These are phyloP conservation scores for Micractinium conductrix DNA, from an alignment of 139 green algal genomes.

Conservation along the genomic window DNA sequence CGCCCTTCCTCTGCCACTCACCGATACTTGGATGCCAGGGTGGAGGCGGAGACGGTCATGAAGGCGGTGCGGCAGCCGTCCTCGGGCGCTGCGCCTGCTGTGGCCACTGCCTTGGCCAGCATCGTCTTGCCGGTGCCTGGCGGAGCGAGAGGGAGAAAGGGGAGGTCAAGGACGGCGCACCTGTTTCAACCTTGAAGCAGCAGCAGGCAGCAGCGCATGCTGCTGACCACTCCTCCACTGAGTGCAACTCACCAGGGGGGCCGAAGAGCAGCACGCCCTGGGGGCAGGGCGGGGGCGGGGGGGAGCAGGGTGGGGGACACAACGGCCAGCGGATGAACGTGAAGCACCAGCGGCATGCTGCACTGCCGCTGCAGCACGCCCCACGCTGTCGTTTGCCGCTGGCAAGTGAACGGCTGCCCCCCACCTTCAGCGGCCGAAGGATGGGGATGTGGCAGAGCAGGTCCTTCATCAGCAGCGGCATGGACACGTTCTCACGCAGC, in stretches of 20 bases:
- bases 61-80: constrained; percentile 92
- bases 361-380: background rate
- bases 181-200: too few relatives aligned
- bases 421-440: constrained; percentile 86
- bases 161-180: too few relatives aligned
- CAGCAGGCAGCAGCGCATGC: too few relatives aligned
- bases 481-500: constrained; percentile 89
- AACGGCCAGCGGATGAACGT: too few relatives aligned
- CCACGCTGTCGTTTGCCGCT: background rate
- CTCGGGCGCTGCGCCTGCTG: constrained; percentile 51
- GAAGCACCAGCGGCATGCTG: background rate
- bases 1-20: constrained; percentile 5
- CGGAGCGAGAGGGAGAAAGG: too few relatives aligned
- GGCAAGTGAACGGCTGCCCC: too few relatives aligned
- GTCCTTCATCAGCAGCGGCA: constrained; percentile 89
- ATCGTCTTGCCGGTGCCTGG: constrained; percentile 91
- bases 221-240: too few relatives aligned
- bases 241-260: too few relatives aligned
- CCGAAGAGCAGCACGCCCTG: constrained; percentile 96
- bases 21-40: constrained; percentile 93
- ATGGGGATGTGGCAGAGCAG: constrained; percentile 83
- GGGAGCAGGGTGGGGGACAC: background rate
- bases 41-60: constrained; percentile 93
- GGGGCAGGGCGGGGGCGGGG: background rate
- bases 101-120: constrained; percentile 92